phyloP scores from a whole-genome alignment of 2,329 filamentous ascomycete genomes.

The Botrytis tulipae region DNA sequence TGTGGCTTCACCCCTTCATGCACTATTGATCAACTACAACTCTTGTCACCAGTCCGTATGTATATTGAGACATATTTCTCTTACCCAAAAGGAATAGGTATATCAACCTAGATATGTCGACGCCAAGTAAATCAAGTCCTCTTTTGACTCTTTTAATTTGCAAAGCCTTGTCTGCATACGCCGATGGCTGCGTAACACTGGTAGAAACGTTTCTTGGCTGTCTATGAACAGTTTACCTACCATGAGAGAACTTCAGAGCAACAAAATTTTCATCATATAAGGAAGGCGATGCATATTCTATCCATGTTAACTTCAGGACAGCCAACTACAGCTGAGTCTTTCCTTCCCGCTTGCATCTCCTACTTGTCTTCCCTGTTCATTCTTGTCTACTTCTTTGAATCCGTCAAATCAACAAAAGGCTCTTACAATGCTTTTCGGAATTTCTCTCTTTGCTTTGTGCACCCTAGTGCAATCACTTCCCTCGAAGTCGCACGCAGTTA shows the following conservation, averaged over 20 bases:
- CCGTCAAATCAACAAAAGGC: background rate
- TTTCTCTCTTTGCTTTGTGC: background rate
- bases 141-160: background rate
- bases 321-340: background rate
- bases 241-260: background rate
- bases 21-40: too few relatives aligned
- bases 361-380: background rate
- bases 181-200: background rate
- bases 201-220: background rate
- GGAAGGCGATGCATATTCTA: background rate
- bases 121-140: background rate
- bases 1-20: too few relatives aligned
- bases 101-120: background rate
- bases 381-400: background rate
- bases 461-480: background rate
- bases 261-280: background rate
- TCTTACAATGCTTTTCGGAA: background rate
- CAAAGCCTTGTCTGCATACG: background rate
- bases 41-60: too few relatives aligned
- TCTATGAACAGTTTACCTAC: background rate
- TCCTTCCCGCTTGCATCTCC: background rate
- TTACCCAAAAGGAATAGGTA: too few relatives aligned
- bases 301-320: background rate
- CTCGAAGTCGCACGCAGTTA: background rate
- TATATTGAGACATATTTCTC: too few relatives aligned